A percentile compares a stretch with the other conserved stretches of the same genome.
Conservation (phyloP, 2,329 filamentous ascomycete species). For the Cercospora sesami region DNA sequence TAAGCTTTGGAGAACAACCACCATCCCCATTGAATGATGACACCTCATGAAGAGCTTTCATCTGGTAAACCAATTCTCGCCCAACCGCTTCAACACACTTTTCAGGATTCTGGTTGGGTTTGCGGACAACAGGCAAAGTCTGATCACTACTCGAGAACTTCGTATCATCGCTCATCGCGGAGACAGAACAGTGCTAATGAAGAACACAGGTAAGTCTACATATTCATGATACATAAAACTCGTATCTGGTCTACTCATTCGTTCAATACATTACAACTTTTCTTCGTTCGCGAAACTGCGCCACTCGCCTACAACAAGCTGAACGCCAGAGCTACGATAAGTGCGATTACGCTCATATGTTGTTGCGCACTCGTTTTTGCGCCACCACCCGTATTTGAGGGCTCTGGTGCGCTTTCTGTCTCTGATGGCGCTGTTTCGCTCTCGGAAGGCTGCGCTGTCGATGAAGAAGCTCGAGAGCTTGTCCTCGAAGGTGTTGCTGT, state of each 20-base stretch:
- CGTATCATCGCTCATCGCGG: neutral
- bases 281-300: neutral
- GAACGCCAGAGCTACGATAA: neutral
- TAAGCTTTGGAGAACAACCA: conserved; percentile 5
- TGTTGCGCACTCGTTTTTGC: neutral
- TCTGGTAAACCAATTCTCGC: conserved; percentile 53
- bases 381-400: neutral
- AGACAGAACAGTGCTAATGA: neutral
- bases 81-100: conserved; percentile 48
- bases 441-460: neutral
- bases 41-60: conserved; percentile 34
- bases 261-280: neutral
- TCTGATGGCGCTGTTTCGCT: neutral
- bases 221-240: neutral
- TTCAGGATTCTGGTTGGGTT: conserved; percentile 50
- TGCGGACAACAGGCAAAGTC: conserved; percentile 53
- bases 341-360: neutral
- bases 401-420: neutral
- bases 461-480: neutral
- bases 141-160: conserved; percentile 36
- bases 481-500: neutral
- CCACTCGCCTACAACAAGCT: neutral
- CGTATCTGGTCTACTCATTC: neutral
- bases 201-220: neutral
- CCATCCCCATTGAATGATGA: conserved; percentile 19